phyloP scores from a whole-genome alignment of 257 asterid genomes.

The Ehretia macrophylla region DNA sequence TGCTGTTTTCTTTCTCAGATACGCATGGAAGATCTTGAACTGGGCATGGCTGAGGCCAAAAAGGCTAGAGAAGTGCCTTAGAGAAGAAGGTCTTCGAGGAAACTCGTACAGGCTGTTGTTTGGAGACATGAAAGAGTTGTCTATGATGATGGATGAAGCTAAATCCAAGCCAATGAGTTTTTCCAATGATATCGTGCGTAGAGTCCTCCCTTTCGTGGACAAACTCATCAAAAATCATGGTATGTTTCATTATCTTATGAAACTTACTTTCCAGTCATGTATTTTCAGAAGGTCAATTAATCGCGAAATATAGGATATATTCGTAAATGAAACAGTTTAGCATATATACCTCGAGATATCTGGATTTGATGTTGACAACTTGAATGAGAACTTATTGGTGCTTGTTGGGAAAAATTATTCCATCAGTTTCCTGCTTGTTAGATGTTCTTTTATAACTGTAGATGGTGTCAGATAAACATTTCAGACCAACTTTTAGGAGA shows the following conservation, averaged over 20 bases:
- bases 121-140: constrained; percentile 26
- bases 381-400: too few relatives aligned
- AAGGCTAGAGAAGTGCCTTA: constrained; percentile 22
- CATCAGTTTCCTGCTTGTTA: too few relatives aligned
- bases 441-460: too few relatives aligned
- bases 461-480: too few relatives aligned
- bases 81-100: constrained; percentile 23
- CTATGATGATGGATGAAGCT: constrained; percentile 16
- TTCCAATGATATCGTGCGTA: constrained; percentile 18
- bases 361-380: too few relatives aligned
- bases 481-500: too few relatives aligned
- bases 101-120: constrained; percentile 18
- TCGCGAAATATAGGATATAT: too few relatives aligned
- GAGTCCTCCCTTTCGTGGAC: constrained; percentile 19
- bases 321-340: too few relatives aligned
- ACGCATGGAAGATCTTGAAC: constrained; percentile 23
- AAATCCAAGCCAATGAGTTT: constrained; percentile 19
- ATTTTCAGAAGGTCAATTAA: too few relatives aligned
- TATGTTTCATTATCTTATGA: constrained; percentile 9
- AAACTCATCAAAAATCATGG: constrained; percentile 20
- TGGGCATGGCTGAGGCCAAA: constrained; percentile 28
- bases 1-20: neutral
- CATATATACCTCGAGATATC: too few relatives aligned
- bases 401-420: too few relatives aligned
- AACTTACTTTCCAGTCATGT: too few relatives aligned